Conservation (phyloP, 2,329 filamentous ascomycete species). For the Setomelanomma holmii region DNA sequence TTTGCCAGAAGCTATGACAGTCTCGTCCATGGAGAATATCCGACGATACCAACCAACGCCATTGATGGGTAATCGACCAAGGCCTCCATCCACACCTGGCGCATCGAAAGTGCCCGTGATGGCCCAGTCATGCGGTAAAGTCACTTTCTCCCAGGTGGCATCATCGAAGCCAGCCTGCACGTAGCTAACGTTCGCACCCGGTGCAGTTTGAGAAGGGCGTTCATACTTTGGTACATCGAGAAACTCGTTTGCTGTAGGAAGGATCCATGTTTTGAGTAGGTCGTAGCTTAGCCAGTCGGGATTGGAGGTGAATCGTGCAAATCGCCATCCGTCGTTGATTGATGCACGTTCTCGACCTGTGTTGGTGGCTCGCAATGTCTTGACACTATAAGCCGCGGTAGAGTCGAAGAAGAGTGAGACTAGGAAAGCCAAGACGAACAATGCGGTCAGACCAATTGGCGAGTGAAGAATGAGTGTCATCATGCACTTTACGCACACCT, state of each 20-base stretch:
- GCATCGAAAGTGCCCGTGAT: conserved; percentile 55
- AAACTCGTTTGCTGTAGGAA: conserved; percentile 53
- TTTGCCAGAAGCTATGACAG: conserved; percentile 43
- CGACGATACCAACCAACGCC: conserved; percentile 63
- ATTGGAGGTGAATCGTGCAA: conserved; percentile 46
- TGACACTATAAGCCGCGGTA: conserved; percentile 12
- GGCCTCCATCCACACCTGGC: conserved; percentile 47
- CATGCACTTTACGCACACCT: no score
- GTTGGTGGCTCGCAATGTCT: conserved; percentile 3
- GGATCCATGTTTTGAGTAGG: conserved; percentile 52
- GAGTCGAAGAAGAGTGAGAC: conserved; percentile 8
- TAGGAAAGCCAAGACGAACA: conserved; percentile 22
- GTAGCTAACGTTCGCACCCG: conserved; percentile 41
- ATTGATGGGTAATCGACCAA: conserved; percentile 58
- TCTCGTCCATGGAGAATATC: conserved; percentile 41
- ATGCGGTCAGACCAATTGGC: no score
- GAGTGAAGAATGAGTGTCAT: no score
- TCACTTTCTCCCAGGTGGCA: conserved; percentile 50
- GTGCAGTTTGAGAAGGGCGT: conserved; percentile 38
- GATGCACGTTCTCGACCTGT: conserved; percentile 37
- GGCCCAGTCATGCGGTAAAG: conserved; percentile 60
- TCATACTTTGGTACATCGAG: conserved; percentile 44
- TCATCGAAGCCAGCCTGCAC: conserved; percentile 50
- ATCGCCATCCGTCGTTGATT: conserved; percentile 51
- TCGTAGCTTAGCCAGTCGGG: conserved; percentile 49